Evolutionary conservation across 768 basidiomycete species (phyloP), one percentile per base, ranked within the genome.

Genomic region (Leccinum pellstonianum): DNA sequence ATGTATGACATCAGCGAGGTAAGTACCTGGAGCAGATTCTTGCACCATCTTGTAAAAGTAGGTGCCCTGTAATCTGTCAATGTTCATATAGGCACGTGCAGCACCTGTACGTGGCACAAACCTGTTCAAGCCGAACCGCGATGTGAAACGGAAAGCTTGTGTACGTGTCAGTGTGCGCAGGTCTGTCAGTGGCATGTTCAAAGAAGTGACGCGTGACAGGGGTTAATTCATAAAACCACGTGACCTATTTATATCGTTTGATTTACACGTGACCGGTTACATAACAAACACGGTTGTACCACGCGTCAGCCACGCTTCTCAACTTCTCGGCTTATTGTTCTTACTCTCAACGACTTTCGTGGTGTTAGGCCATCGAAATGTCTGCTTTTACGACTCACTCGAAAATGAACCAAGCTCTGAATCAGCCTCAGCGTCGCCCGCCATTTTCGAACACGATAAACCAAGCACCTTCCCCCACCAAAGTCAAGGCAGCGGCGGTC

Each of bases 331-430:
- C 63, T 41, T 41, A 41, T 41, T 41, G 38, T n/a, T 41, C 15
- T n/a, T 41, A 7, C 14, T 38, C 17, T 38, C 37, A 17, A 1
- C 33, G 66, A 66, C 73, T 64, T 70, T 73, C 71, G 61, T 70
- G 79, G 80, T 78, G 80, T 80, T 81, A 81, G 80, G 80, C 80
- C 80, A 70, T 64, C 66, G 67, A 62, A 64, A 76, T 73, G 75
- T 77, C 77, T 65, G 66, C 66, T 3, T 66, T 74, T 47, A 73
- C 80, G 63, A 59, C 58, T 1, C 77, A 78, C 69, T 65, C 75
- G 33, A 72, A 75, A 60, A 70, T 58, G 74, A 73, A 64, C 37
- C 74, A 74, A 15, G 66, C 66, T 2, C 66, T 64, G n/a, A 70
- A 17, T 60, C 69, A 65, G n/a, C 70, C n/a, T 60, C 69, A 58